Evolutionary conservation across 2,329 filamentous ascomycete species (phyloP).

Genomic region (Capronia coronata): DNA sequence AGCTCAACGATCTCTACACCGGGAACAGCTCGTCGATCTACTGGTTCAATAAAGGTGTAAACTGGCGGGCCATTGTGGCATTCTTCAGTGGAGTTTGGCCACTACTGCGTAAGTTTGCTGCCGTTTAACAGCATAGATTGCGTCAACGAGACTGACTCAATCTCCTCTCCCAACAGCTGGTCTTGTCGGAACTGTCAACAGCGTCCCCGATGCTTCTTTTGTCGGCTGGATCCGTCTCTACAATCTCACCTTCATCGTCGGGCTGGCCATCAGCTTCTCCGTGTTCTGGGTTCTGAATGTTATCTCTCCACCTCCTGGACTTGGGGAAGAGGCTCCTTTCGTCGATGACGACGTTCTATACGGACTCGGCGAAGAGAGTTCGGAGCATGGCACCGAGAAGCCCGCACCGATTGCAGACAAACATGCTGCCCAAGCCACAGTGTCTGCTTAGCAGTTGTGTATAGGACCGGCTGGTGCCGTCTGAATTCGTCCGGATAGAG

Average conservation of each 20-base stretch:
- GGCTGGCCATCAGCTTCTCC: slow-evolving; percentile 25
- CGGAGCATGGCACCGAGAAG: neutral
- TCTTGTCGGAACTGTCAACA: slow-evolving; percentile 26
- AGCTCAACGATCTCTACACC: slow-evolving; percentile 40
- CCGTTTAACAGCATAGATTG: neutral
- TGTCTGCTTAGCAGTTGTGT: slow-evolving; percentile 2
- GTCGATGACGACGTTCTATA: slow-evolving; percentile 16
- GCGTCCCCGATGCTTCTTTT: slow-evolving; percentile 9
- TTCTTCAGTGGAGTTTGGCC: slow-evolving; percentile 27
- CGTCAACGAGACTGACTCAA: neutral
- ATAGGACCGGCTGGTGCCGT: no score
- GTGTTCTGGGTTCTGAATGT: slow-evolving; percentile 18
- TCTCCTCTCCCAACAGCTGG: slow-evolving; percentile 17
- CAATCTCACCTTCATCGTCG: slow-evolving; percentile 29
- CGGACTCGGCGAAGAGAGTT: slow-evolving; percentile 12
- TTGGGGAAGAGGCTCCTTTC: slow-evolving; percentile 25
- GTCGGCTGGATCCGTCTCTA: slow-evolving; percentile 27
- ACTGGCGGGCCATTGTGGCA: slow-evolving; percentile 38
- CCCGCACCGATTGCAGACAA: neutral
- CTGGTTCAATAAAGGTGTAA: slow-evolving; percentile 40
- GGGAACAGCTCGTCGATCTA: slow-evolving; percentile 34
- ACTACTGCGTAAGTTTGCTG: slow-evolving; percentile 13
- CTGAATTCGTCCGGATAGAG: no score
- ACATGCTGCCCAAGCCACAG: slow-evolving; percentile 8
- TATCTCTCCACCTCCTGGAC: slow-evolving; percentile 24